Conservation (phyloP, 371 early-diverging fungal species). For the Polyrhizophydium stewartii region DNA sequence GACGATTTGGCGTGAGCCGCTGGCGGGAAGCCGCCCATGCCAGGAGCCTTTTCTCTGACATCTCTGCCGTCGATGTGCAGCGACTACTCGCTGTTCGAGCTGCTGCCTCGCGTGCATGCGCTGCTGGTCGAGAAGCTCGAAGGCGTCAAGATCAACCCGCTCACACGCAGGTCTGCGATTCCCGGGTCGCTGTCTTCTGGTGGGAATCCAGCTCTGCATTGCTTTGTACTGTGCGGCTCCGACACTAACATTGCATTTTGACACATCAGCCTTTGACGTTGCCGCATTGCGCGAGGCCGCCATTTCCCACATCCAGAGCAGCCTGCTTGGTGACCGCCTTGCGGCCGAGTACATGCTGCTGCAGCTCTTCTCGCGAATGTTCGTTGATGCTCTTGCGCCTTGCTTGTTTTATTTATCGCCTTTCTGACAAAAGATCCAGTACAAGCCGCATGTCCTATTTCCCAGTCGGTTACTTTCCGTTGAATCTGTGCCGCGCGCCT, state of each 20-base stretch:
- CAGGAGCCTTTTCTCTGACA: too few species aligned
- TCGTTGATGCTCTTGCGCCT: neutral
- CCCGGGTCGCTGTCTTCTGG: neutral
- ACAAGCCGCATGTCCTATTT: neutral
- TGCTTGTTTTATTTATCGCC: neutral
- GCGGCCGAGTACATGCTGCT: conserved; percentile 31
- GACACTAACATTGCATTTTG: neutral
- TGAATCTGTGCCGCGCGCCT: conserved; percentile 20
- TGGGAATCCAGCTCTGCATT: neutral
- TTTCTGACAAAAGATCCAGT: neutral
- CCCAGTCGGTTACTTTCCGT: conserved; percentile 26
- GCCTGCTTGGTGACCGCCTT: conserved; percentile 20
- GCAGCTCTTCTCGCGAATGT: conserved; percentile 27
- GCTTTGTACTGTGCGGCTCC: neutral
- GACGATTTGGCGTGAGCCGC: too few species aligned
- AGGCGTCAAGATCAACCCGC: neutral
- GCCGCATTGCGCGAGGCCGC: neutral
- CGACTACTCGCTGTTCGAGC: neutral
- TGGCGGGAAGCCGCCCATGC: too few species aligned
- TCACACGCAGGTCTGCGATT: neutral
- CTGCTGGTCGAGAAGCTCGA: neutral
- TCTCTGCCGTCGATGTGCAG: neutral
- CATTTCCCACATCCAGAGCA: conserved; percentile 6
- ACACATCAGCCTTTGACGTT: conserved; percentile 2
- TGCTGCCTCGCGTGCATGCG: neutral